Base-by-base conservation (phyloP, 164 flowering plant genomes). In the Chloranthus sessilifolius region DNA sequence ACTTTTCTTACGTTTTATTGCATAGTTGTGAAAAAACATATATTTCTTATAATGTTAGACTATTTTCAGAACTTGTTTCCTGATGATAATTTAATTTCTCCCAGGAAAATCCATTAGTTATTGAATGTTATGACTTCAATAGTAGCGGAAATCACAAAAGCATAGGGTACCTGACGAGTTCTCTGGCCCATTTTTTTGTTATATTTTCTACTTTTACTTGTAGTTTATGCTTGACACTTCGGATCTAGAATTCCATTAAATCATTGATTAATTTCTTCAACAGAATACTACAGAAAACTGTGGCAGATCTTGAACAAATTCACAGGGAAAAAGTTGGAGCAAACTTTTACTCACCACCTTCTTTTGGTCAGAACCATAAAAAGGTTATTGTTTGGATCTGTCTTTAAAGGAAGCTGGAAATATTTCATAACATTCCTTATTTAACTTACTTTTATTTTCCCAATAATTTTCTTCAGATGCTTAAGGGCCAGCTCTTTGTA, bases 111-210 rank as follows among this genome's bases (percentile, higher is more conserved):
- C 99, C 92, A 22, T 63, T 92, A 54, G 36, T 79, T 35, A 73
- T 92, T 14, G 96, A 92, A 69, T 92, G 99, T 52, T 86, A 76
- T 61, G 91, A 92, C 74, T 92, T 92, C 68, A 78, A 86, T 62
- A 69, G 48, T 70, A 81, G 49, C 67, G 99, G 96, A 39, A 81
- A 67, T 23, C 99, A 92, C 71, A 62, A 9, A 5, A 66, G 79
- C 21, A 77, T 92, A 15, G 99, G 99, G 96, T 92, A 84, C 58
- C n/a, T 14, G 10, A 30, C 36, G n/a, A 27, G 33, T 37, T 11
- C 12, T 19, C 28, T 20, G 17, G 7, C 11, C 20, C 14, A 33
- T 31, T 34, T 24, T 2, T n/a, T 25, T 27, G 12, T 25, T 11
- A 52, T 7, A n/a, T 52, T 31, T 50, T 5, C 39, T 19, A 8